Conservation (phyloP, 78 protist species). For the slime mould (Dictyostelium discoideum) region dicty_2.7 NC_007091.3:3880001-3880500, state of each 20-base stretch:
- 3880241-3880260: not conserved
- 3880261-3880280: not conserved
- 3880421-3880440: too few species aligned
- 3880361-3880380: not conserved
- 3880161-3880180: not conserved
- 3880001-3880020: too few species aligned
- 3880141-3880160: not conserved
- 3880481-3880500: too few species aligned
- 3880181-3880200: not conserved
- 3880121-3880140: not conserved
- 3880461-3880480: too few species aligned
- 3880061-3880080: not conserved
- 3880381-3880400: not conserved
- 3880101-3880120: not conserved
- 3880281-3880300: not conserved
- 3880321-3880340: not conserved
- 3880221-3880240: not conserved
- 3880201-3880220: not conserved
- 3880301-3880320: not conserved
- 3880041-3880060: too few species aligned
- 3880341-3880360: too few species aligned
- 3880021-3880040: too few species aligned
- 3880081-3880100: not conserved
- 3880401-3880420: too few species aligned
- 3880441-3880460: too few species aligned